Conservation (phyloP, 352 stramenopile species). For the Phytophthora hybrid region DNA sequence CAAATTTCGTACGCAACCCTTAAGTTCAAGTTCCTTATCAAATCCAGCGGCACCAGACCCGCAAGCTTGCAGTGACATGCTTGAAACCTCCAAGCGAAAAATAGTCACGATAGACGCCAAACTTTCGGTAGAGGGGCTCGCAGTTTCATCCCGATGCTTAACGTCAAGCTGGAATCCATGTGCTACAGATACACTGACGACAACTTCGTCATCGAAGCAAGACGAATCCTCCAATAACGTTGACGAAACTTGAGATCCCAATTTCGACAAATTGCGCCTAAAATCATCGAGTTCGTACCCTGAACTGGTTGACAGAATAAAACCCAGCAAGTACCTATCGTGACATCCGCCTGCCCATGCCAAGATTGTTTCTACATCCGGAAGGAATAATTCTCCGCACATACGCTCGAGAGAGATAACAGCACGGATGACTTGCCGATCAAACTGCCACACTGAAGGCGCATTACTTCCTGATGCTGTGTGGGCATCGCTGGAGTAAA, state of each 20-base stretch:
- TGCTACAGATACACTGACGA: slow-evolving; percentile 32
- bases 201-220: slow-evolving; percentile 38
- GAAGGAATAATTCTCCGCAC: slow-evolving; percentile 53
- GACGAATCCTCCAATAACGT: slow-evolving; percentile 37
- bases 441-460: slow-evolving; percentile 29
- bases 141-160: slow-evolving; percentile 47
- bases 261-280: slow-evolving; percentile 58
- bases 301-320: slow-evolving; percentile 69
- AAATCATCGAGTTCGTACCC: slow-evolving; percentile 71
- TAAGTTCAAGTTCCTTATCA: slow-evolving; percentile 48
- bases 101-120: slow-evolving; percentile 35
- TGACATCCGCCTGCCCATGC: slow-evolving; percentile 49
- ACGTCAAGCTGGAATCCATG: slow-evolving; percentile 54
- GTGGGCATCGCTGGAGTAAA: slow-evolving; percentile 40
- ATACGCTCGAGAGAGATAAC: slow-evolving; percentile 46
- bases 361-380: slow-evolving; percentile 49
- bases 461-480: slow-evolving; percentile 9
- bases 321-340: slow-evolving; percentile 65
- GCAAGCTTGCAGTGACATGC: slow-evolving; percentile 40
- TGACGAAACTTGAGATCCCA: slow-evolving; percentile 48
- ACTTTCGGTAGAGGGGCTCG: slow-evolving; percentile 18
- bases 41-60: slow-evolving; percentile 21
- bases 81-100: slow-evolving; percentile 44
- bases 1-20: slow-evolving; percentile 74
- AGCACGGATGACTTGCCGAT: slow-evolving; percentile 29